Evolutionary conservation across 805 yeast species (phyloP).

Genomic region (Grigorovia jiainica): DNA sequence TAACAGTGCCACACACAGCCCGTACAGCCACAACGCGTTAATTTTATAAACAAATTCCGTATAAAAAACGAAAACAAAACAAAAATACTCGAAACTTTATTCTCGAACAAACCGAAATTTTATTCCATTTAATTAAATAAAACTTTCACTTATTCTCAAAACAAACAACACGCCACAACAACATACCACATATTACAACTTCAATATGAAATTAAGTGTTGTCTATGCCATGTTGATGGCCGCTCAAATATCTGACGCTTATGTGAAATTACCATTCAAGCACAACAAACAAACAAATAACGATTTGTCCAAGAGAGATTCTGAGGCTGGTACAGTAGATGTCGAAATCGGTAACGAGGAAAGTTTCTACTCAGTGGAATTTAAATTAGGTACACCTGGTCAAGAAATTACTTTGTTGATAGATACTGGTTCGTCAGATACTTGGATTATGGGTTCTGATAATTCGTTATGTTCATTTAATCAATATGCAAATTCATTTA

Average conservation of each 20-base stretch:
- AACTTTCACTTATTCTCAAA: too few species aligned
- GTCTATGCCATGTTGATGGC: not conserved
- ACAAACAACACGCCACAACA: too few species aligned
- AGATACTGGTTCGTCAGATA: slow-evolving; percentile 70
- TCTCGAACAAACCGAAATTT: too few species aligned
- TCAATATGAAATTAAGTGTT: not conserved
- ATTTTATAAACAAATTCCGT: too few species aligned
- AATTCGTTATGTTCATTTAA: slow-evolving; percentile 28
- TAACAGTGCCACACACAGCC: too few species aligned
- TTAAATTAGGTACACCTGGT: slow-evolving; percentile 47
- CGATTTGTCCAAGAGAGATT: slow-evolving; percentile 13
- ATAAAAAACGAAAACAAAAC: too few species aligned
- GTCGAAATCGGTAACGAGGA: slow-evolving; percentile 29
- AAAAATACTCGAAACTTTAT: too few species aligned
- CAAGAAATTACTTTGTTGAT: slow-evolving; percentile 46
- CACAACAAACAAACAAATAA: slow-evolving; percentile 11
- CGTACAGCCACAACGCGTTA: too few species aligned
- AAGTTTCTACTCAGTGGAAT: slow-evolving; percentile 37
- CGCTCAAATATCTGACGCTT: not conserved
- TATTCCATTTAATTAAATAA: too few species aligned
- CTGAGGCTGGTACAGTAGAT: slow-evolving; percentile 5
- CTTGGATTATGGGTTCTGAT: slow-evolving; percentile 38
- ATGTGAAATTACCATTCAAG: slow-evolving; percentile 14
- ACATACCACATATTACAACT: too few species aligned
- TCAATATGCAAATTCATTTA: not conserved